Conservation (phyloP, 345 rosid genomes). For the Durio zibethinus region DNA sequence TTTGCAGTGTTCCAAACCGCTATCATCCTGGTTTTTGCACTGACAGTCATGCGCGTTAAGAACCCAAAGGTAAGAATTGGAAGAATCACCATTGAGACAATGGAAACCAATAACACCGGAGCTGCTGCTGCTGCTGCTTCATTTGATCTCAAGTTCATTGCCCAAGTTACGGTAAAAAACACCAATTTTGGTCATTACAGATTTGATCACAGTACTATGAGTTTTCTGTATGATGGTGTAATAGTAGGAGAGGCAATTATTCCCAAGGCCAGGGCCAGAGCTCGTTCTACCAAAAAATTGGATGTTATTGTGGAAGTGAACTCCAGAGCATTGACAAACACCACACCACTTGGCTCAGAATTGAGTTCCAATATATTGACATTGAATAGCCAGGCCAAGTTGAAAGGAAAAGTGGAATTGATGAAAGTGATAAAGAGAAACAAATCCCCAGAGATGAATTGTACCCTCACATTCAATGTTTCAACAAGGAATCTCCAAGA, state of each 20-base stretch:
- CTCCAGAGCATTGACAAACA: slow-evolving; percentile 14
- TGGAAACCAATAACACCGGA: not conserved
- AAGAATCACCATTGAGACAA: not conserved
- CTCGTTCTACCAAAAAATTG: slow-evolving; percentile 24
- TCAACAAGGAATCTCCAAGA: slow-evolving; percentile 13
- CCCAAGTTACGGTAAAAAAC: slow-evolving; percentile 33
- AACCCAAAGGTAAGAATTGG: not conserved
- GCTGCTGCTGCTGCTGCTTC: slow-evolving; percentile 17
- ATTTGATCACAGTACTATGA: slow-evolving; percentile 19
- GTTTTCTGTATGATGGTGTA: slow-evolving; percentile 16
- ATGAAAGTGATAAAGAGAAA: slow-evolving; percentile 28
- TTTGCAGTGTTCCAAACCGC: slow-evolving; percentile 7
- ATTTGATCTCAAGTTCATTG: slow-evolving; percentile 23
- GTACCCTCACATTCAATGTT: slow-evolving; percentile 31
- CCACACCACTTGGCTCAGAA: slow-evolving; percentile 22
- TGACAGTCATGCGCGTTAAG: not conserved
- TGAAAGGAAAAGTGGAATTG: slow-evolving; percentile 40
- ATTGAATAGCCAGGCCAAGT: slow-evolving; percentile 24
- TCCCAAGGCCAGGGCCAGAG: slow-evolving; percentile 21
- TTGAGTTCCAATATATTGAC: slow-evolving; percentile 30
- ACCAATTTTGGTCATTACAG: slow-evolving; percentile 36
- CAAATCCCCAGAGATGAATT: slow-evolving; percentile 35
- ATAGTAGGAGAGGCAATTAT: slow-evolving; percentile 27
- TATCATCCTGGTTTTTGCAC: slow-evolving; percentile 4
- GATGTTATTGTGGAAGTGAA: slow-evolving; percentile 23